phyloP scores from a whole-genome alignment of 768 basidiomycete genomes.

The Tephrocybe sp. region DNA sequence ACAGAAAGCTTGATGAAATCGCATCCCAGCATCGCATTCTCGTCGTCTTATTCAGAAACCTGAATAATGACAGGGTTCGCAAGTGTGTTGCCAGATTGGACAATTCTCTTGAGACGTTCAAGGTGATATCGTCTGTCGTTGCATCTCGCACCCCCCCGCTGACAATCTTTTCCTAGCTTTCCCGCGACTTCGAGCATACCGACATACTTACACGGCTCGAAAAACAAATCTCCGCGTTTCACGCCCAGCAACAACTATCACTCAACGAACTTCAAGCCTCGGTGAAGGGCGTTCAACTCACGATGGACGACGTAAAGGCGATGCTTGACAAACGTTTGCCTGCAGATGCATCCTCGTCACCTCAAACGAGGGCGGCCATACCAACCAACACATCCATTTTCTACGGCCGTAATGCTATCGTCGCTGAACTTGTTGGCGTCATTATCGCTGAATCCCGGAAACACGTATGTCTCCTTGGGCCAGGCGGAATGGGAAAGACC shows the following conservation, averaged over 20 bases:
- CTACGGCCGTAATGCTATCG: slow-evolving; percentile 15
- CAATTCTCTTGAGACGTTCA: slow-evolving; percentile 2
- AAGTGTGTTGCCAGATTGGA: slow-evolving; percentile 2
- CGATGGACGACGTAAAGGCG: slow-evolving; percentile 4
- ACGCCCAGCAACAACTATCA: slow-evolving; percentile 1
- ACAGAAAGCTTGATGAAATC: background rate
- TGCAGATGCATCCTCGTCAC: too few relatives aligned
- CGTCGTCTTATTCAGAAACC: background rate
- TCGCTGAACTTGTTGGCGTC: slow-evolving; percentile 11
- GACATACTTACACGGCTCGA: slow-evolving; percentile 3
- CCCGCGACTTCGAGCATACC: slow-evolving; percentile 1
- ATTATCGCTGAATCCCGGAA: background rate
- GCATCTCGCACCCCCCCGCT: background rate
- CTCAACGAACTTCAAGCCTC: background rate
- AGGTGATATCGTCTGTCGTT: background rate
- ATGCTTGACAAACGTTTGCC: background rate
- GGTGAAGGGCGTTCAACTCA: slow-evolving; percentile 1
- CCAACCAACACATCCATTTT: slow-evolving; percentile 19
- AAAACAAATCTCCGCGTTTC: slow-evolving; percentile 9
- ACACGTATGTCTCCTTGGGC: slow-evolving; percentile 25
- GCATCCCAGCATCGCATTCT: background rate
- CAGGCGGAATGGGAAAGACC: slow-evolving; percentile 37
- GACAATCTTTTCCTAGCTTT: background rate
- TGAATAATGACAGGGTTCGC: slow-evolving; percentile 2
- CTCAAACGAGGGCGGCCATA: background rate